Percentiles rank a stretch among this genome's conserved stretches.
Evolutionary conservation across 768 basidiomycete genomes (phyloP).

Genomic region (Dacryopinax spathularia): DNA sequence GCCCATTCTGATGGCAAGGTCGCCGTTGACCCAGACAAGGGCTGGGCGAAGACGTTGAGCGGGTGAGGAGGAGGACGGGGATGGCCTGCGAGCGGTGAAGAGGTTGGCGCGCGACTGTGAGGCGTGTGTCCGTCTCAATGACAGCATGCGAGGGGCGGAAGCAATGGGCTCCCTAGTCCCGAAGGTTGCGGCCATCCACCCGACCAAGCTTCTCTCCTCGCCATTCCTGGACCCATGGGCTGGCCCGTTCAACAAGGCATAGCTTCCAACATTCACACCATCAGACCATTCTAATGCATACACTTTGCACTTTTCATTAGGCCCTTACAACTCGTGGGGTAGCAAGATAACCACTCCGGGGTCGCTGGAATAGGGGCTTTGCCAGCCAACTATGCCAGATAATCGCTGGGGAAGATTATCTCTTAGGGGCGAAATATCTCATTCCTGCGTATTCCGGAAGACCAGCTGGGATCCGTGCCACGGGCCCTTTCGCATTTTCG

Average conservation of each 20-base stretch:
- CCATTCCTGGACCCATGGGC: neutral
- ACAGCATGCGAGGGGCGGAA: conserved; percentile 5
- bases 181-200: neutral
- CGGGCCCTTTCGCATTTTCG: neutral
- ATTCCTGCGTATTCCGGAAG: no score
- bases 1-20: conserved; percentile 41
- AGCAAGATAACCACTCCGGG: no score
- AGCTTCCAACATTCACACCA: neutral
- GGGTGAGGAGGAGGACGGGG: neutral
- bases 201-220: neutral
- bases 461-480: no score
- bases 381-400: neutral
- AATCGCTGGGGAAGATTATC: neutral
- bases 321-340: no score
- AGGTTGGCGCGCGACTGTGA: conserved; percentile 3
- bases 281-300: no score
- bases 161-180: neutral
- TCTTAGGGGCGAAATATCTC: no score
- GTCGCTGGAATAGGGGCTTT: neutral
- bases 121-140: conserved; percentile 4
- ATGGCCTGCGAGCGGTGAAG: neutral
- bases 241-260: neutral
- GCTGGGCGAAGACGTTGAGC: neutral
- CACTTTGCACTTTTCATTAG: no score
- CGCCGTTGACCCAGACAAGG: neutral